Evolutionary conservation across 306 rosid genomes (phyloP), one percentile per base, ranked within the genome.

Genomic region (Vigna reflexopilosa): DNA sequence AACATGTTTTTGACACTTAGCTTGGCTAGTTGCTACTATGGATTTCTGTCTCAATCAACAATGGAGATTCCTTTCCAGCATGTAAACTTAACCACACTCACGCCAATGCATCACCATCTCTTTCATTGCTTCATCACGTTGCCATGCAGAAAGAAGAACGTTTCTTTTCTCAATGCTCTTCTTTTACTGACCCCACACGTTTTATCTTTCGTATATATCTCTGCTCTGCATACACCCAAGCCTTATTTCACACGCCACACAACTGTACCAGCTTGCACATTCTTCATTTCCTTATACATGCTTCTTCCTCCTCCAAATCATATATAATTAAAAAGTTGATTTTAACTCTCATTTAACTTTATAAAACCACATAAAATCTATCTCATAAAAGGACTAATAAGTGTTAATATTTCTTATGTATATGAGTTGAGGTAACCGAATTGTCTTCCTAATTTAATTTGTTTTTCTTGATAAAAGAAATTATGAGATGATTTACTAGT

Each of bases 21-120:
- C 86, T 62, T 71, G 68, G 57, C 85, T 77, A 44, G 68, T 71
- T 42, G 81, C 36, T 36, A 75, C 57, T 36, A 62, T 68, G 47
- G 20, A 77, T 82, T 80, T 82, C 75, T 77, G 81, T 86, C 78
- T 68, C 82, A 82, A 82, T 78, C 88, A 74, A 36, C 80, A 47
- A 73, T 65, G 77, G 52, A 87, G 89, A 85, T 85, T 85, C 87
- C 82, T 78, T 66, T 56, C 79, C 70, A 62, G 20, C 69, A 19
- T 82, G 66, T 55, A 57, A 56, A 28, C 36, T 38, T 70, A 65
- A 70, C 82, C 71, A 75, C 87, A 75, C 72, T 50, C 11, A 62
- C 49, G 45, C 63, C 28, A 52, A 67, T 54, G 75, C 69, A 62
- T 51, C 54, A 47, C 67, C 32, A 72, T 73, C 75, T 66, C 80